Base-by-base conservation (phyloP, 768 basidiomycete genomes). In the Astraeus odoratus region DNA sequence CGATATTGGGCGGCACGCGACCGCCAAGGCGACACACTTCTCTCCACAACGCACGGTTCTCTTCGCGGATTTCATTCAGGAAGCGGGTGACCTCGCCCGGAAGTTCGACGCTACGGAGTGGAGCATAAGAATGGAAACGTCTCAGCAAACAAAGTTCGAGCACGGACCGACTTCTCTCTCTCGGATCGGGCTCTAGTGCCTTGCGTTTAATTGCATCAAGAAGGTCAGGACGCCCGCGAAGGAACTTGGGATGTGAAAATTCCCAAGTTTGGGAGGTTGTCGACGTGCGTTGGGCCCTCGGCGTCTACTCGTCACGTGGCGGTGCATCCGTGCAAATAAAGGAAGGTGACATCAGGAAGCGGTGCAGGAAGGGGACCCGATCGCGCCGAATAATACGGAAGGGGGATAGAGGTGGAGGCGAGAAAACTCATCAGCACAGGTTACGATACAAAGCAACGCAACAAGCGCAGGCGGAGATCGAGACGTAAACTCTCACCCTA, bases 161-260 rank as follows among this genome's bases (percentile, higher is more conserved):
- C 2, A 13, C 56, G 49, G 35, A 63, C 61, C 61, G 61, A 8
- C 49, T 56, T 35, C 51, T 56, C 40, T 63, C 63, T 9, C 73
- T 76, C 4, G 83, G 83, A 65, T 88, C 86, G 0, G 85, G 85
- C 54, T 90, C 86, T 13, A 89, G 67, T 0, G 86, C 84, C 66
- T 90, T 91, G 47, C 89, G 78, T 63, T 86, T 89, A 58, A 92
- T 92, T 55, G 84, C 84, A 56, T 90, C 86, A 9, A 91, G 71
- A 34, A 91, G 70, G 60, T 91, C 88, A 20, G 83, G 80, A 8
- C 86, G 77, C 0, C 79, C 88, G 34, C 86, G 83, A 18, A 88
- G 70, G 64, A 92, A 91, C 56, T 89, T 87, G 63, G 81, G 80
- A 60, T 93, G 89, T 4, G 83, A 86, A 63, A 93, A 91, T 60